Evolutionary conservation across 2,329 filamentous ascomycete genomes (phyloP).

Genomic region (Ilyonectria mors-panacis): DNA sequence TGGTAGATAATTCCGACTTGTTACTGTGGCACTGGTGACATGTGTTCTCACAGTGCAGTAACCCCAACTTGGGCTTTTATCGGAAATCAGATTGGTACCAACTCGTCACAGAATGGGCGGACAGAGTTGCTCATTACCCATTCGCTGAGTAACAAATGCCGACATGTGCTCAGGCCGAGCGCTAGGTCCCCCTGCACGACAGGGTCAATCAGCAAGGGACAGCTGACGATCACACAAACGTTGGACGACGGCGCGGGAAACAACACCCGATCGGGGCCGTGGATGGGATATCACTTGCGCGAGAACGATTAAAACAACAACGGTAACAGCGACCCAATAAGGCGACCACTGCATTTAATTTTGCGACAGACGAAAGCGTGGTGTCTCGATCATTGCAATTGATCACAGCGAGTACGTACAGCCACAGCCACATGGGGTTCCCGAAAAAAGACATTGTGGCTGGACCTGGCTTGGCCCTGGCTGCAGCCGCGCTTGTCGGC

Average conservation of each 20-base stretch:
- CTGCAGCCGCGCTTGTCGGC: conserved; percentile 42
- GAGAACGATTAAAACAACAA: not conserved
- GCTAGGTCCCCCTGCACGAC: conserved; percentile 26
- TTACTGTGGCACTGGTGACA: not conserved
- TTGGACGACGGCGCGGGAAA: conserved; percentile 26
- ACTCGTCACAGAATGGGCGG: conserved; percentile 4
- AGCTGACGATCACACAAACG: conserved; percentile 33
- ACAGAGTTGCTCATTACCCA: not conserved
- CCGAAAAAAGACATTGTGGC: conserved; percentile 46
- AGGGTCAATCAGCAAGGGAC: conserved; percentile 26
- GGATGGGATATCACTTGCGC: not conserved
- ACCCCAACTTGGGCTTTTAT: not conserved
- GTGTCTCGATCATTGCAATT: conserved; percentile 12
- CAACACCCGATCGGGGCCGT: conserved; percentile 5
- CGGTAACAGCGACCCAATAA: not conserved
- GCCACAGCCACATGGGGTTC: conserved; percentile 32
- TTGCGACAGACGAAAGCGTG: conserved; percentile 22
- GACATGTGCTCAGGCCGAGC: conserved; percentile 13
- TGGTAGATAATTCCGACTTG: not conserved
- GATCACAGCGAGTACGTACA: conserved; percentile 2
- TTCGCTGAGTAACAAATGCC: conserved; percentile 27
- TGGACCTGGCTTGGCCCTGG: conserved; percentile 35
- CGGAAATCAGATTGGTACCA: not conserved
- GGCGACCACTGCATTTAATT: not conserved
- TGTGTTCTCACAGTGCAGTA: not conserved